Evolutionary conservation across 768 basidiomycete species (phyloP).

Genomic region (Xerocomellus dryophilus): DNA sequence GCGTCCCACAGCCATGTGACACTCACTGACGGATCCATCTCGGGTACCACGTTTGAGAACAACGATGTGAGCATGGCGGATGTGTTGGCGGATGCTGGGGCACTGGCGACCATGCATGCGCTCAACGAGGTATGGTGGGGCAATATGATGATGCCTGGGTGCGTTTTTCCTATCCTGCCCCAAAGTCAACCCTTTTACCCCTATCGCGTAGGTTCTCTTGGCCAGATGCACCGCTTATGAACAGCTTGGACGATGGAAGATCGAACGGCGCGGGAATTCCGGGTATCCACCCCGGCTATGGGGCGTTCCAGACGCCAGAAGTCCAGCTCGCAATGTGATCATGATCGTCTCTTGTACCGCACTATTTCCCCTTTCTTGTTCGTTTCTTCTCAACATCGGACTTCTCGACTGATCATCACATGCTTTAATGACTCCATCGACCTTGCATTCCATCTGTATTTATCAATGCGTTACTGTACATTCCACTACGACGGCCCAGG

Average conservation of each 20-base stretch:
- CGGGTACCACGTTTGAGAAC: neutral
- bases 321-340: conserved; percentile 29
- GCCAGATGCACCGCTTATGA: conserved; percentile 29
- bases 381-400: neutral
- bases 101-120: conserved; percentile 70
- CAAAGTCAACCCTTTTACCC: too few species aligned
- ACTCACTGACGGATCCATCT: conserved; percentile 6
- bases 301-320: conserved; percentile 16
- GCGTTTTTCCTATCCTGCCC: neutral
- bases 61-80: conserved; percentile 27
- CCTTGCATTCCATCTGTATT: neutral
- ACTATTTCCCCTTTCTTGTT: neutral
- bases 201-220: conserved; percentile 28
- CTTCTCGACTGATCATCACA: neutral
- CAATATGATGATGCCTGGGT: conserved; percentile 85
- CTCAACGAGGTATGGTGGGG: conserved; percentile 73
- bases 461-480: neutral
- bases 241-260: conserved; percentile 18
- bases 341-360: neutral
- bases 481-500: neutral
- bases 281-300: conserved; percentile 19
- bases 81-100: conserved; percentile 43
- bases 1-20: conserved; percentile 37
- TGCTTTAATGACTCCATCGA: neutral
- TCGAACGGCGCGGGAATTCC: conserved; percentile 12